Base-by-base conservation (phyloP, 139 green algal genomes). In the Auxenochlorella protothecoides region DNA sequence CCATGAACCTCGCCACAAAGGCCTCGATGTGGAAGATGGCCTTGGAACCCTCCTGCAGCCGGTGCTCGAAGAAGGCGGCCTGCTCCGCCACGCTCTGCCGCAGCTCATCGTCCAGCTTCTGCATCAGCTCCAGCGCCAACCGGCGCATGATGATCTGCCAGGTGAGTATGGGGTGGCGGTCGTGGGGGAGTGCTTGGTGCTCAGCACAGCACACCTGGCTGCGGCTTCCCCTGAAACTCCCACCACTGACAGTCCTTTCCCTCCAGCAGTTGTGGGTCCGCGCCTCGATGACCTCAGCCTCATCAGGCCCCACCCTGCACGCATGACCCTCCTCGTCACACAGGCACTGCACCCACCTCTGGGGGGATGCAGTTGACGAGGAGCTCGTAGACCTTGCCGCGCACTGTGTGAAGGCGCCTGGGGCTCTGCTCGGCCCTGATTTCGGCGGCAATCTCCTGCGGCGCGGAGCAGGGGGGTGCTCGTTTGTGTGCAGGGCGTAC, bases 1-100 rank as follows among this genome's bases (percentile, higher is more conserved):
- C 82, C 94, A 99, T 98, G 78, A 96, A 91, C 71, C 87, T 92
- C 8, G 94, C 94, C 16, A 96, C 86, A 77, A 98, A 99, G 3
- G 94, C 94, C 81, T 99, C 94, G 52, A 99, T 60, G 80, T 99
- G 94, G 69, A 97, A 96, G 72, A 99, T 97, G 27, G 92, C 76
- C 78, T 99, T 99, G 53, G 81, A 78, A 9, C 93, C 94, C 70
- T 89, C 81, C 73, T 88, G 78, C 67, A 74, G n/a, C 5, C 94
- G 83, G 75, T 96, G 89, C 80, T 99, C 94, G 66, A 91, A 97
- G 4, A 81, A 74, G 0, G 91, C 90, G 5, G 88, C 91, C 4
- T 75, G 63, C 63, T 86, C 76, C 0, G 80, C 76, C 4, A 69
- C 69, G 68, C 85, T 80, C 70, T 90, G 82, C 79, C 93, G 92